Conservation (phyloP, 2,329 filamentous ascomycete species). For the Metarhizium robertsii region DNA sequence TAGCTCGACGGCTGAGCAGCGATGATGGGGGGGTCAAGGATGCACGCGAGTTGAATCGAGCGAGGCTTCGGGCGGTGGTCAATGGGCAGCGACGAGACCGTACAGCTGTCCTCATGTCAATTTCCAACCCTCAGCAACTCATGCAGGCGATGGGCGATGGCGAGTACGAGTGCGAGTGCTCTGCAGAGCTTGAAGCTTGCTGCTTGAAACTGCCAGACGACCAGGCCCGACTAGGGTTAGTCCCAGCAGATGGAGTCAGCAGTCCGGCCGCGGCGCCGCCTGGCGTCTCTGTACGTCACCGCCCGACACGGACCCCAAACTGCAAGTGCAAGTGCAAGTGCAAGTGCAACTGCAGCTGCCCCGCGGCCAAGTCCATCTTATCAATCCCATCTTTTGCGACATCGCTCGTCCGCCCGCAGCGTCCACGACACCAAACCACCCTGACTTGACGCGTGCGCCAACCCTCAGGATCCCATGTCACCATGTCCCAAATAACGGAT, state of each 20-base stretch:
- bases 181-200: not conserved
- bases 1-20: not conserved
- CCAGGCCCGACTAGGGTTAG: not conserved
- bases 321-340: no score
- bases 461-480: not conserved
- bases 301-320: no score
- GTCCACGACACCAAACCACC: not conserved
- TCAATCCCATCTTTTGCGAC: slow-evolving; percentile 23
- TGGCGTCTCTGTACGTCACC: not conserved
- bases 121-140: not conserved
- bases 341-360: not conserved
- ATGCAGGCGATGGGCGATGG: not conserved
- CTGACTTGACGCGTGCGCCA: not conserved
- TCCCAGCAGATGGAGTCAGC: no score
- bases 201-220: not conserved
- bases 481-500: slow-evolving; percentile 52
- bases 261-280: no score
- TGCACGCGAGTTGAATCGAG: not conserved
- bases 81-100: not conserved
- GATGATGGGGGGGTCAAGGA: not conserved
- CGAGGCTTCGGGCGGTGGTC: not conserved
- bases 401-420: not conserved
- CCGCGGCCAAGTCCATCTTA: slow-evolving; percentile 14
- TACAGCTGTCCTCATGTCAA: slow-evolving; percentile 9
- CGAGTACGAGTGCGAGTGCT: no score